phyloP scores from a whole-genome alignment of 768 basidiomycete genomes.

The Rhizopogon roseolus region DNA sequence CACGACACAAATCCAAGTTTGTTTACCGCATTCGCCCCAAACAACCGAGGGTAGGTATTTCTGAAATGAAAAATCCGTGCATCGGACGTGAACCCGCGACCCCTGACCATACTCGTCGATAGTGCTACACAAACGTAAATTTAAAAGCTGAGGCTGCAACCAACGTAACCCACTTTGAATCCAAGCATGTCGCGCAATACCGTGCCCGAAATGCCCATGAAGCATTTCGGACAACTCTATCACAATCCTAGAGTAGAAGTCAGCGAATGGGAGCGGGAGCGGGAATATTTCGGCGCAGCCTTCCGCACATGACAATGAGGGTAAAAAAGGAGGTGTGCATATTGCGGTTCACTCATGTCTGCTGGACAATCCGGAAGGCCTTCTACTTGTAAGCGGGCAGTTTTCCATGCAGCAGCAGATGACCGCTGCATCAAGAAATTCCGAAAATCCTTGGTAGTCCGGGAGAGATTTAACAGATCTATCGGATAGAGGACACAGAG shows the following conservation, averaged over 20 bases:
- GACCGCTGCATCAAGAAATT: conserved; percentile 23
- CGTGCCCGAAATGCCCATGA: not conserved
- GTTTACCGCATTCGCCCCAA: not conserved
- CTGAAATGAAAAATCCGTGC: not conserved
- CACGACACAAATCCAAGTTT: not conserved
- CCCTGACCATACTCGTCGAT: not conserved
- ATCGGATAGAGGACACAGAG: too few relatives aligned
- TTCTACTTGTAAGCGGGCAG: conserved; percentile 28
- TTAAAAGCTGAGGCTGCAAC: not conserved
- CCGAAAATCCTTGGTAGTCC: conserved; percentile 32
- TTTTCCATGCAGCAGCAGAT: conserved; percentile 29
- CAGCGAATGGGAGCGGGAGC: too few relatives aligned
- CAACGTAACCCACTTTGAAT: not conserved
- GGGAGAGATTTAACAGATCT: too few relatives aligned
- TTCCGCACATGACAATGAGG: not conserved
- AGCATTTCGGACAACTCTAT: not conserved
- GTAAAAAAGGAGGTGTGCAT: conserved; percentile 38
- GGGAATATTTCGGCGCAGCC: not conserved
- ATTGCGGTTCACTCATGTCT: conserved; percentile 42
- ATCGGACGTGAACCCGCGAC: too few relatives aligned
- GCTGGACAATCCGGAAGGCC: conserved; percentile 38
- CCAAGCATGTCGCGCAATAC: not conserved
- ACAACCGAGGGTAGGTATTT: not conserved
- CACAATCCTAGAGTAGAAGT: not conserved
- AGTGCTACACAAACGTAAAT: not conserved